Evolutionary conservation across 2,329 filamentous ascomycete species (phyloP).

Genomic region (Coniochaeta sp.): DNA sequence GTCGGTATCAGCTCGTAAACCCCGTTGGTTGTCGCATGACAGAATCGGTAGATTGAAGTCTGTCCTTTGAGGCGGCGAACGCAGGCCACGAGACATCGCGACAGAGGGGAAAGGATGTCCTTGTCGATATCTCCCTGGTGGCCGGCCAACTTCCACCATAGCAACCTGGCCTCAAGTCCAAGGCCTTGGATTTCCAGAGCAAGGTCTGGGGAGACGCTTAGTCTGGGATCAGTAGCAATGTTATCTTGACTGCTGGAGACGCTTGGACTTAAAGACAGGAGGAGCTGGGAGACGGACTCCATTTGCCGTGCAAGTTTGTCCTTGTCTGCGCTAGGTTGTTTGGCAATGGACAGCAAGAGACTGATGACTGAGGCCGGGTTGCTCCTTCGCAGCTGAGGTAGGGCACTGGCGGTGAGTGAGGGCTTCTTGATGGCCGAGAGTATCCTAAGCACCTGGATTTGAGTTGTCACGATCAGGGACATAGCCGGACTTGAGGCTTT

Average conservation of each 20-base stretch:
- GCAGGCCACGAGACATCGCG: constrained; percentile 56
- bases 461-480: constrained; percentile 52
- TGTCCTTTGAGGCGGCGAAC: constrained; percentile 38
- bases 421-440: constrained; percentile 55
- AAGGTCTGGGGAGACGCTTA: constrained; percentile 48
- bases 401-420: constrained; percentile 47
- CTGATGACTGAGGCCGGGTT: constrained; percentile 50
- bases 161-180: constrained; percentile 53
- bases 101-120: constrained; percentile 59
- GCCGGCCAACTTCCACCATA: constrained; percentile 58
- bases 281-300: constrained; percentile 56
- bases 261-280: constrained; percentile 61
- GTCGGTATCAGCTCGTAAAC: constrained; percentile 30
- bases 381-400: constrained; percentile 47
- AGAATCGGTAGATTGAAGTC: constrained; percentile 30
- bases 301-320: constrained; percentile 59
- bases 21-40: constrained; percentile 25
- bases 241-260: constrained; percentile 58
- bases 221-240: constrained; percentile 41
- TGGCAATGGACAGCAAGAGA: constrained; percentile 43
- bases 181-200: constrained; percentile 58
- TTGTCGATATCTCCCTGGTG: constrained; percentile 55
- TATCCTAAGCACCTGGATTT: constrained; percentile 58
- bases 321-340: constrained; percentile 34
- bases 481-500: constrained; percentile 37